Conservation (phyloP, 345 rosid genomes). For the Linum trigynum region DNA sequence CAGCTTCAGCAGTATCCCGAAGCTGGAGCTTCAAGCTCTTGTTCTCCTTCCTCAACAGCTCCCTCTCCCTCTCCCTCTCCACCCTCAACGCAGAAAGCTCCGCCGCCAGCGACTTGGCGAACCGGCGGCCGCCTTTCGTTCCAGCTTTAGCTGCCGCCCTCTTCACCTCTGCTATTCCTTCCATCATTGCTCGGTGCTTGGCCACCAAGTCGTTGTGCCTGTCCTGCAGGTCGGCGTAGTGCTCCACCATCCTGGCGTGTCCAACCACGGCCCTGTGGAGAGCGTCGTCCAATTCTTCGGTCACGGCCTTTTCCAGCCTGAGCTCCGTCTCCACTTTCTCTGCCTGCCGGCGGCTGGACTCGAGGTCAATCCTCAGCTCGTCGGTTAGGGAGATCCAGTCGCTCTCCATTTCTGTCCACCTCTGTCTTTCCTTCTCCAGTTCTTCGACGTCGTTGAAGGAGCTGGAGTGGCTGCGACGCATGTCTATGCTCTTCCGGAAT, state of each 20-base stretch:
- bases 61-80: conserved; percentile 74
- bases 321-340: conserved; percentile 67
- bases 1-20: conserved; percentile 94
- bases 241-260: conserved; percentile 92
- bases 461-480: conserved; percentile 7
- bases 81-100: conserved; percentile 75
- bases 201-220: conserved; percentile 61
- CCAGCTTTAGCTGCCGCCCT: conserved; percentile 88
- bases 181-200: conserved; percentile 64
- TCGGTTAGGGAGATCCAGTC: conserved; percentile 91
- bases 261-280: conserved; percentile 77
- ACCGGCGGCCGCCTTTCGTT: conserved; percentile 65
- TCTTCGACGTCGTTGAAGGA: conserved; percentile 31
- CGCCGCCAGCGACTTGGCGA: conserved; percentile 60
- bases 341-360: conserved; percentile 56
- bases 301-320: conserved; percentile 50
- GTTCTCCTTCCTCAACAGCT: conserved; percentile 67
- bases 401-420: conserved; percentile 96
- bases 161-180: conserved; percentile 81
- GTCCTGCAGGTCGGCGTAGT: conserved; percentile 84
- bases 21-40: conserved; percentile 67
- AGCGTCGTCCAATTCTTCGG: conserved; percentile 84
- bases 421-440: conserved; percentile 62
- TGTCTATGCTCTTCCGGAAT: conserved; percentile 40
- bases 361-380: conserved; percentile 77